Conservation (phyloP, 1,139 yeast genomes). For the Hemisphaericaspora xylofermentans region DNA sequence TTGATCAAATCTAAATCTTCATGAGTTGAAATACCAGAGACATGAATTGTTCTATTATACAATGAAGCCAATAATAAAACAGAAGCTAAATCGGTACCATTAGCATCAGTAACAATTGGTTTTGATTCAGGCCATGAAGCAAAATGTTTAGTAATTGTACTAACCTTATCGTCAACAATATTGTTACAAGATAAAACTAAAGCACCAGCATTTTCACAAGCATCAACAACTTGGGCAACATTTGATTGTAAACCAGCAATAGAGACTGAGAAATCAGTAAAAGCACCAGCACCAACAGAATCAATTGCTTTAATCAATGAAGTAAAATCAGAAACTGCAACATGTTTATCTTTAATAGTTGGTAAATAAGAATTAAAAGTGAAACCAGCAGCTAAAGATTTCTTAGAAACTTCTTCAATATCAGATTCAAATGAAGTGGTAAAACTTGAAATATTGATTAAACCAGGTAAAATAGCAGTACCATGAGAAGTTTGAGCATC, state of each 20-base stretch:
- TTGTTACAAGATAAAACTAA: slow-evolving; percentile 80
- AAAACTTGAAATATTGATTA: slow-evolving; percentile 78
- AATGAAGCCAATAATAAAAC: slow-evolving; percentile 86
- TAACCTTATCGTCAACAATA: slow-evolving; percentile 65
- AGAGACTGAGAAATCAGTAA: slow-evolving; percentile 79
- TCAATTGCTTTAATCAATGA: slow-evolving; percentile 66
- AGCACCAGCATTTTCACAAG: slow-evolving; percentile 70
- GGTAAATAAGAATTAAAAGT: slow-evolving; percentile 84
- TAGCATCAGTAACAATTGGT: slow-evolving; percentile 91
- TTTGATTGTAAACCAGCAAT: slow-evolving; percentile 81
- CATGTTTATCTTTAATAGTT: slow-evolving; percentile 55
- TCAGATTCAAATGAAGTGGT: slow-evolving; percentile 69
- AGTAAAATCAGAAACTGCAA: slow-evolving; percentile 58
- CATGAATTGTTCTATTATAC: slow-evolving; percentile 82
- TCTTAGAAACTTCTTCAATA: slow-evolving; percentile 66
- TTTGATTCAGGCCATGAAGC: slow-evolving; percentile 81
- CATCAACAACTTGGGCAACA: slow-evolving; percentile 58
- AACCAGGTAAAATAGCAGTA: slow-evolving; percentile 81
- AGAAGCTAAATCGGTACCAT: slow-evolving; percentile 88
- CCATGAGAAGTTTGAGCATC: slow-evolving; percentile 93
- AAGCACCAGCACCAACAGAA: slow-evolving; percentile 57
- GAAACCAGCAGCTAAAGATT: slow-evolving; percentile 83
- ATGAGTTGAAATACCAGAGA: slow-evolving; percentile 78
- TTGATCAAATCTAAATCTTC: slow-evolving; percentile 82
- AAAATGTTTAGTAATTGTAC: slow-evolving; percentile 76